A percentile compares a stretch with the other conserved stretches of the same genome.
Evolutionary conservation across 2,329 filamentous ascomycete species (phyloP).

Genomic region (Pyricularia grisea): DNA sequence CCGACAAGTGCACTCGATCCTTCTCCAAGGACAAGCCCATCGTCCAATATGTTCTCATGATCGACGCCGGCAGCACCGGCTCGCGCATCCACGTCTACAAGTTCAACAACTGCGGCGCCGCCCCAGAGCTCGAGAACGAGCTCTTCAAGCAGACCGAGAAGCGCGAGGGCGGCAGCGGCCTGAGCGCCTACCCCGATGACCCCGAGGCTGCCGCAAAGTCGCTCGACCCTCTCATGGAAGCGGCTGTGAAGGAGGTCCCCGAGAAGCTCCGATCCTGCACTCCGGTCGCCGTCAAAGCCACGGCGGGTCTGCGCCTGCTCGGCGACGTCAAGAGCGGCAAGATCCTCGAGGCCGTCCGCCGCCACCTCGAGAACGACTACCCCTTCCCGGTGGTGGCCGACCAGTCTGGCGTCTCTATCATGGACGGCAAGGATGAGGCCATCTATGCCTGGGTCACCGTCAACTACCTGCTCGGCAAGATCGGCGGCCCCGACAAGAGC

Average conservation of each 20-base stretch:
- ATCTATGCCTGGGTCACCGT: constrained; percentile 99
- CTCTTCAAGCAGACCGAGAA: constrained; percentile 90
- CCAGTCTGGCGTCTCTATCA: constrained; percentile 84
- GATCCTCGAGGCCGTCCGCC: constrained; percentile 78
- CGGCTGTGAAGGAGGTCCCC: constrained; percentile 76
- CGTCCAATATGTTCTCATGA: constrained; percentile 96
- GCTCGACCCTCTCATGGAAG: constrained; percentile 78
- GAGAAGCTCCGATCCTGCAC: constrained; percentile 86
- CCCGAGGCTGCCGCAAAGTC: constrained; percentile 82
- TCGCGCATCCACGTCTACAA: constrained; percentile 98
- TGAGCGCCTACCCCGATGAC: constrained; percentile 83
- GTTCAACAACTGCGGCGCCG: constrained; percentile 96
- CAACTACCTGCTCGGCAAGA: constrained; percentile 97
- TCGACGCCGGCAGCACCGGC: constrained; percentile 94
- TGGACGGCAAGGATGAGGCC: constrained; percentile 95
- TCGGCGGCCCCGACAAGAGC: constrained; percentile 81
- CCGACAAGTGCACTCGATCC: constrained; percentile 72
- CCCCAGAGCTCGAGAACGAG: constrained; percentile 90
- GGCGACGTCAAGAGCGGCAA: constrained; percentile 71
- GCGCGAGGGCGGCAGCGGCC: constrained; percentile 56
- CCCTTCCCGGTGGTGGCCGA: constrained; percentile 89
- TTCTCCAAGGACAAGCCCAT: constrained; percentile 83
- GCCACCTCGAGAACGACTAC: constrained; percentile 76
- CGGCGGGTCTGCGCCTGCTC: constrained; percentile 82
- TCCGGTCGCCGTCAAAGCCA: constrained; percentile 95